Evolutionary conservation across 495 filamentous ascomycete species (phyloP), one percentile per base, ranked within the genome.

Genomic region (Aspergillus mulundensis): DNA sequence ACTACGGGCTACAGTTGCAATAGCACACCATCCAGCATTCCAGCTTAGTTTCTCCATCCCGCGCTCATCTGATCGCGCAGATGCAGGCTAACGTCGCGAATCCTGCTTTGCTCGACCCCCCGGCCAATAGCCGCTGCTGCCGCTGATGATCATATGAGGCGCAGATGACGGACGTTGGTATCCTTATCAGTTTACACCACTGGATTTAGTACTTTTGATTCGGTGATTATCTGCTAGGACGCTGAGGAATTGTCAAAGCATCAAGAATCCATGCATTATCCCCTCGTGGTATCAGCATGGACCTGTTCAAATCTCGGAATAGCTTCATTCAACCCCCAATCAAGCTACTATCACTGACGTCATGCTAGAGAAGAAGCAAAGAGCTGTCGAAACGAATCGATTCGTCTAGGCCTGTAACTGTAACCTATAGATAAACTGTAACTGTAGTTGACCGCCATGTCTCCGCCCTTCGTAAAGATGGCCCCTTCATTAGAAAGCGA

Each of bases 401-500:
- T 50, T 50, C 48, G 48, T 50, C 48, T 50, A 50, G 14, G 8
- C 30, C 34, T 38, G 20, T 28, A 51, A 54, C 47, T 19, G 48
- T 46, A 36, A 15, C 2, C 2, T 6, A 36, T 15, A 3, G 7
- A 11, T n/a, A 36, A 36, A 7, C 32, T 36, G 12, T 10, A 36
- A 36, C 32, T 36, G 11, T 36, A 46, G 62, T 47, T 67, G 47
- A 50, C 11, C 18, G 18, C 47, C 47, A 4, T 38, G 14, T 30
- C 28, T 30, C 20, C 8, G 21, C 19, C 15, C 25, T 19, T 50
- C 48, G 18, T 50, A 16, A 50, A 40, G 19, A 50, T 40, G 25
- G 8, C 25, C 25, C 3, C 25, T 8, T 28, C 12, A 47, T 16
- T 58, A 39, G 42, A 59, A 54, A 40, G 34, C 21, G 53, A 54